Evolutionary conservation across 257 asterid species (phyloP).

Genomic region (Nicotiana sylvestris): DNA sequence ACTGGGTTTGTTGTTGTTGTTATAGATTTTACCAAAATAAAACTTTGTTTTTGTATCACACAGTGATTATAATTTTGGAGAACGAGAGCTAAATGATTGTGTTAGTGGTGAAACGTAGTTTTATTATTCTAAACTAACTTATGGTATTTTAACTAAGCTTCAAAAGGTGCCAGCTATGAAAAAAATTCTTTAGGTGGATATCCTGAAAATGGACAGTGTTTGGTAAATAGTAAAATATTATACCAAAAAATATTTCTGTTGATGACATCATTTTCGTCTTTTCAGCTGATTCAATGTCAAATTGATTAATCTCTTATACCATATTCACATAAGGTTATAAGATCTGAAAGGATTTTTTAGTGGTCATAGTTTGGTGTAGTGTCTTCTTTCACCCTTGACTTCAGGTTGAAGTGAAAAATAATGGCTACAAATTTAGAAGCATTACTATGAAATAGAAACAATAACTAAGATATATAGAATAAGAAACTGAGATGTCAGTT

Average conservation of each 20-base stretch:
- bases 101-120: background rate
- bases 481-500: background rate
- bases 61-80: background rate
- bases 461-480: background rate
- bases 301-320: background rate
- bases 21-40: background rate
- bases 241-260: background rate
- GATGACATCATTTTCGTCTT: background rate
- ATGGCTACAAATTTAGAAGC: background rate
- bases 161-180: background rate
- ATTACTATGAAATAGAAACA: background rate
- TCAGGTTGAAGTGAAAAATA: slow-evolving; percentile 11
- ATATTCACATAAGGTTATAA: background rate
- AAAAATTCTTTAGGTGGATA: background rate
- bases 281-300: background rate
- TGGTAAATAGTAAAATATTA: background rate
- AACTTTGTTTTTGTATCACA: background rate
- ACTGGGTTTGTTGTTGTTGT: no score
- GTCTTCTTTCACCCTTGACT: slow-evolving; percentile 6
- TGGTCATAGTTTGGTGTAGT: slow-evolving; percentile 14
- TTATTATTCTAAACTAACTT: background rate
- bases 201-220: background rate
- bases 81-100: background rate
- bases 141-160: background rate
- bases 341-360: background rate